Percentiles rank a stretch among this genome's conserved stretches.
Evolutionary conservation across 2,329 filamentous ascomycete species (phyloP).

Genomic region (Fusarium nanum): DNA sequence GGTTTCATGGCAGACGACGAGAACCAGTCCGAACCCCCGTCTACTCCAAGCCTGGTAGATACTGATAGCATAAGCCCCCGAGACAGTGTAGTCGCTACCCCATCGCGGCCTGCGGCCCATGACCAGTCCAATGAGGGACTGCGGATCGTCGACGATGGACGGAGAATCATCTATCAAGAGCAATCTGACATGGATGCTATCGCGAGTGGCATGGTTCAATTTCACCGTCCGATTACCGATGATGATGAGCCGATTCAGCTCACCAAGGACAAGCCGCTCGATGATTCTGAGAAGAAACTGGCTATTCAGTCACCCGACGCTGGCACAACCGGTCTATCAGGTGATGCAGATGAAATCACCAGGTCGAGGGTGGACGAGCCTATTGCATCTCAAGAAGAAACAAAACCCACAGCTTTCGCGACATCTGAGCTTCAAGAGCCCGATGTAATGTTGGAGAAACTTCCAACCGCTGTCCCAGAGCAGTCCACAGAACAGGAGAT

Average conservation of each 20-base stretch:
- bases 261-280: conserved; percentile 30
- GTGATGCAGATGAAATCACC: background rate
- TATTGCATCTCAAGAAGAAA: background rate
- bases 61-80: conserved; percentile 48
- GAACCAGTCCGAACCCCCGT: conserved; percentile 47
- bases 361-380: background rate
- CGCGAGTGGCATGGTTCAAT: conserved; percentile 39
- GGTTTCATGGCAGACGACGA: conserved; percentile 47
- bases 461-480: background rate
- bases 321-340: conserved; percentile 37
- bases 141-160: conserved; percentile 45
- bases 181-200: conserved; percentile 44
- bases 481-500: background rate
- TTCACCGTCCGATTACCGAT: conserved; percentile 38
- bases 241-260: conserved; percentile 43
- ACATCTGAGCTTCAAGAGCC: conserved; percentile 7
- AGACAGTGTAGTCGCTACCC: conserved; percentile 45
- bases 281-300: conserved; percentile 18
- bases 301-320: conserved; percentile 34
- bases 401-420: conserved; percentile 1
- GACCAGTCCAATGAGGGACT: conserved; percentile 47
- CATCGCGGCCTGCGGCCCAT: conserved; percentile 37
- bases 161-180: conserved; percentile 45
- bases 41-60: conserved; percentile 48
- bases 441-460: background rate